These are phyloP conservation scores for Venturia effusa DNA, from an alignment of 2,329 filamentous ascomycete genomes.

Conservation along the genomic window DNA sequence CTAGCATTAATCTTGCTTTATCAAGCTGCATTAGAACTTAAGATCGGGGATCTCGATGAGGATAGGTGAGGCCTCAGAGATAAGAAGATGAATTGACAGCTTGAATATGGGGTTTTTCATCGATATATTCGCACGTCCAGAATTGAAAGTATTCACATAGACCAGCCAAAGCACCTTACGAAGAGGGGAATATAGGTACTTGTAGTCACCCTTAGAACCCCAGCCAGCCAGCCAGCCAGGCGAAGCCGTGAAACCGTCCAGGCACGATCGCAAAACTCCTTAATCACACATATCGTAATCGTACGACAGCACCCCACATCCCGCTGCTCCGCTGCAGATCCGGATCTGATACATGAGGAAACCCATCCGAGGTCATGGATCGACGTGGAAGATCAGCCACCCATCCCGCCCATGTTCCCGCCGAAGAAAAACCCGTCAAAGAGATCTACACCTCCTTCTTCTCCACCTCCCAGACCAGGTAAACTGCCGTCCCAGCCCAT, in stretches of 20 bases:
- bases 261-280: background rate
- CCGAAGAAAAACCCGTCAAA: conserved; percentile 69
- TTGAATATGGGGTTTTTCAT: too few relatives aligned
- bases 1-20: too few relatives aligned
- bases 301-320: background rate
- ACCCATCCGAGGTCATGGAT: background rate
- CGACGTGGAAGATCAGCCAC: background rate
- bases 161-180: background rate
- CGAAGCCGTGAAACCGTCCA: too few relatives aligned
- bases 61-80: too few relatives aligned
- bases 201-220: background rate
- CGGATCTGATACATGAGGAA: too few relatives aligned
- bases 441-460: conserved; percentile 31
- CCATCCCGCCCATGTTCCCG: conserved; percentile 17
- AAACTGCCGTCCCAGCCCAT: conserved; percentile 33
- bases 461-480: conserved; percentile 24
- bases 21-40: background rate
- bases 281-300: background rate
- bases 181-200: background rate
- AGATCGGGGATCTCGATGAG: background rate
- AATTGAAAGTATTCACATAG: too few relatives aligned
- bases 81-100: too few relatives aligned
- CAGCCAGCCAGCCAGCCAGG: background rate
- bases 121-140: too few relatives aligned
- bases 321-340: background rate